Base-by-base conservation (phyloP, 108 stramenopile species). In the Skeletonema potamos region DNA sequence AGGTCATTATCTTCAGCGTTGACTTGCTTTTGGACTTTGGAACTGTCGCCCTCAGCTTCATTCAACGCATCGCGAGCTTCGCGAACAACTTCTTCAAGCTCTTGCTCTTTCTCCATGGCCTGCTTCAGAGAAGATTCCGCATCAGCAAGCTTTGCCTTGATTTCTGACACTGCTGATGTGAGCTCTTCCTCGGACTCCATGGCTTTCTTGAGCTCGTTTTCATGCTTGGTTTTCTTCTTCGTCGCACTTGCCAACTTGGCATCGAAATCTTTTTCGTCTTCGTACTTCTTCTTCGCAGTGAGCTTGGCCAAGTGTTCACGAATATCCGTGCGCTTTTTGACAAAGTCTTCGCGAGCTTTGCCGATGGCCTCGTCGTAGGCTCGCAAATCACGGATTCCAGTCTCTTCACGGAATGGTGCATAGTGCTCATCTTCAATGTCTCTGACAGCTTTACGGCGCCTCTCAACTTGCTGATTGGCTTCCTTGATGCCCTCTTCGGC, bases 281-380 rank as follows among this genome's bases (percentile, higher is more conserved):
- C 86, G 54, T 77, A 87, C 68, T 79, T 71, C 37, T 69, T 72
- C 36, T 87, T 75, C 2, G 63, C 78, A 33, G 80, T 75, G 24
- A 90, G 64, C 64, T 87, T 90, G 24, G 84, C 78, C 55, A 89
- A 83, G 63, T 92, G 90, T 64, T 96, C 91, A 33, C 83, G 73
- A 27, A 96, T 69, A 26, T 70, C 69, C 18, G 87, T 79, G 30
- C 90, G 83, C 68, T 89, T 91, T 36, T 82, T 82, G 68, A 88
- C 72, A 70, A 91, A 92, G 28, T 92, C 92, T 27, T 95, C 90
- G 3, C 94, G 87, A 36, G 76, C 76, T 72, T 92, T 86, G 6
- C 87, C 87, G 13, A 91, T 86, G n/a, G 89, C 87, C 54, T 87
- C 85, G 46, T 94, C 96, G 75, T 91, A 94, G 22, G 91, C 87